Base-by-base conservation (phyloP, 148 eudicot genomes). In the Dianthus caryophyllus region DNA sequence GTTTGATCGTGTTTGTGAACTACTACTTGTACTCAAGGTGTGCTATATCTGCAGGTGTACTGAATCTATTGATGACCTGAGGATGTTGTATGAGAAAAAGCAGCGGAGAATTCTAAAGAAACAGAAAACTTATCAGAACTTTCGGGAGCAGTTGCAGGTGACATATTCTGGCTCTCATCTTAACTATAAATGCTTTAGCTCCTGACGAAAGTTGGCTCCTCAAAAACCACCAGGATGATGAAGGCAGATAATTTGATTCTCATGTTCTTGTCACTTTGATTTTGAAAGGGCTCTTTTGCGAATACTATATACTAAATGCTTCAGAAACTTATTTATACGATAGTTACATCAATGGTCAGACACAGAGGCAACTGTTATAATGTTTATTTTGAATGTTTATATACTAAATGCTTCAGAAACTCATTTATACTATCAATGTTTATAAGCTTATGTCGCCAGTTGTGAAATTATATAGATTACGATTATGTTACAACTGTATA, bases 41-140 rank as follows among this genome's bases (percentile, higher is more conserved):
- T 70, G 47, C 17, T 70, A 65, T 30, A 25, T 41, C 65, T 82
- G 71, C 86, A 94, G 99, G 57, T 84, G 70, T 79, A 67, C 87
- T 5, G 99, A 94, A 67, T 82, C 97, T 50, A 80, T 94, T 66
- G 97, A 88, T 66, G 97, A 90, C 67, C 84, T 94, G 53, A 80
- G 86, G 48, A 76, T 80, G 80, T 18, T 84, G 76, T 81, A 79
- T 75, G 86, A 94, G 76, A 80, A 86, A 69, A 94, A 90, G 80
- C 85, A 88, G 81, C 85, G 83, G 15, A 94, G 87, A 66, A 90
- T 90, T 77, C 65, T 72, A 6, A 83, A 80, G 31, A 90, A 82
- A 74, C 87, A 77, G 71, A 81, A 76, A 61, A 86, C 86, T 57
- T 90, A 80, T 59, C 78, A 88, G 72, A 88, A 81, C 51, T 94